Evolutionary conservation across 306 rosid genomes (phyloP).

Genomic region (Styphnolobium japonicum): DNA sequence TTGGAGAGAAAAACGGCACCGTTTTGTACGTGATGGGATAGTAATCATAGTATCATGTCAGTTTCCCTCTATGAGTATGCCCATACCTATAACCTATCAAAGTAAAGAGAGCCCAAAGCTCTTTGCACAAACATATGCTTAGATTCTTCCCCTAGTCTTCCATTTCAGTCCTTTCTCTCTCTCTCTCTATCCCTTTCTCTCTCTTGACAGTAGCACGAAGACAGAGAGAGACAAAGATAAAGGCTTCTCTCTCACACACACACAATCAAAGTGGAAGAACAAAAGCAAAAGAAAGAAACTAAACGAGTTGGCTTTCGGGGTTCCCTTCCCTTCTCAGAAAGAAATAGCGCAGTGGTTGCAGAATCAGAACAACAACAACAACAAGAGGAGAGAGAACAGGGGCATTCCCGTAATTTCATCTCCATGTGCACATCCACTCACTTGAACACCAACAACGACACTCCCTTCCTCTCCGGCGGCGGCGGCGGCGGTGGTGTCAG

Average conservation of each 20-base stretch:
- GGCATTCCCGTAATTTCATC: slow-evolving; percentile 37
- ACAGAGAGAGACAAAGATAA: slow-evolving; percentile 33
- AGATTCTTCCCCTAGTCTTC: slow-evolving; percentile 26
- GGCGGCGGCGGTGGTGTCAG: slow-evolving; percentile 39
- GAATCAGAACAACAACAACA: not conserved
- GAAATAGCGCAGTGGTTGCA: not conserved
- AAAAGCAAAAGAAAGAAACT: slow-evolving; percentile 15
- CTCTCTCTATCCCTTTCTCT: not conserved
- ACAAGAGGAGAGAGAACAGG: not conserved
- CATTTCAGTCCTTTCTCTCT: not conserved
- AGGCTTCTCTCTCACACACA: slow-evolving; percentile 23
- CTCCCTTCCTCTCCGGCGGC: slow-evolving; percentile 44
- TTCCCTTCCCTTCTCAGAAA: not conserved
- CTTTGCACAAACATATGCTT: slow-evolving; percentile 20
- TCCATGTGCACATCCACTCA: slow-evolving; percentile 58
- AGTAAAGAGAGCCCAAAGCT: slow-evolving; percentile 24
- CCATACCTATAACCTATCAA: too few relatives aligned
- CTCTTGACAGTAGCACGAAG: slow-evolving; percentile 10
- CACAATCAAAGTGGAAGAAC: slow-evolving; percentile 6
- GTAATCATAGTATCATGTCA: too few relatives aligned
- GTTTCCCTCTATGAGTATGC: too few relatives aligned
- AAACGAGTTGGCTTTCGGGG: slow-evolving; percentile 24
- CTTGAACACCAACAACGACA: slow-evolving; percentile 34
- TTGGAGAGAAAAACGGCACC: slow-evolving; percentile 18
- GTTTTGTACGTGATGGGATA: too few relatives aligned